Conservation (phyloP, 345 rosid species). For the Linum tenue region DNA sequence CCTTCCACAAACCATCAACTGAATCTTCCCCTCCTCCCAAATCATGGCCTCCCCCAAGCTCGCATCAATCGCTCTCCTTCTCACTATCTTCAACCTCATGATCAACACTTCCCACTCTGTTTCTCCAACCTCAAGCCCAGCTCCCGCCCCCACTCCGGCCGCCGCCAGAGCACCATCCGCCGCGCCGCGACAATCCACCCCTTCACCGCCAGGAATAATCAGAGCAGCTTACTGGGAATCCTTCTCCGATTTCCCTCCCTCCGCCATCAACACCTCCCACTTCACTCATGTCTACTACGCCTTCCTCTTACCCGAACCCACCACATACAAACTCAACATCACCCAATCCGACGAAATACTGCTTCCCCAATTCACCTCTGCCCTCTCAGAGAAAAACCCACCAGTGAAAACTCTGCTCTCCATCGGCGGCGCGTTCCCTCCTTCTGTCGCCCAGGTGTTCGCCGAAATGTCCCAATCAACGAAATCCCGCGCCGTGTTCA, state of each 20-base stretch:
- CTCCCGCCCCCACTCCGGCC: background rate
- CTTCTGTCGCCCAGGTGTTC: conserved; percentile 2
- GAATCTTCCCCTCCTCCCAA: background rate
- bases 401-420: conserved; percentile 28
- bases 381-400: conserved; percentile 15
- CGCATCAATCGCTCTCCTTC: background rate
- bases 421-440: conserved; percentile 28
- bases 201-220: conserved; percentile 4
- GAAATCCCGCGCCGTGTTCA: conserved; percentile 23
- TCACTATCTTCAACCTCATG: background rate
- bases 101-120: background rate
- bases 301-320: conserved; percentile 23
- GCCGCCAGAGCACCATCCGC: background rate
- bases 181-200: background rate
- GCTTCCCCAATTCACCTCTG: conserved; percentile 18
- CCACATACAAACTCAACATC: conserved; percentile 21
- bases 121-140: background rate
- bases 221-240: conserved; percentile 45
- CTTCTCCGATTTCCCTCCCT: conserved; percentile 20
- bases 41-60: background rate
- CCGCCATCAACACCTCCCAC: conserved; percentile 26
- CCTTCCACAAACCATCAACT: background rate
- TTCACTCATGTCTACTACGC: conserved; percentile 44
- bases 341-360: conserved; percentile 21
- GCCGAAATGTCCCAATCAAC: conserved; percentile 17